Conservation (phyloP, 2,329 filamentous ascomycete species). For the Penicillium polonicum region DNA sequence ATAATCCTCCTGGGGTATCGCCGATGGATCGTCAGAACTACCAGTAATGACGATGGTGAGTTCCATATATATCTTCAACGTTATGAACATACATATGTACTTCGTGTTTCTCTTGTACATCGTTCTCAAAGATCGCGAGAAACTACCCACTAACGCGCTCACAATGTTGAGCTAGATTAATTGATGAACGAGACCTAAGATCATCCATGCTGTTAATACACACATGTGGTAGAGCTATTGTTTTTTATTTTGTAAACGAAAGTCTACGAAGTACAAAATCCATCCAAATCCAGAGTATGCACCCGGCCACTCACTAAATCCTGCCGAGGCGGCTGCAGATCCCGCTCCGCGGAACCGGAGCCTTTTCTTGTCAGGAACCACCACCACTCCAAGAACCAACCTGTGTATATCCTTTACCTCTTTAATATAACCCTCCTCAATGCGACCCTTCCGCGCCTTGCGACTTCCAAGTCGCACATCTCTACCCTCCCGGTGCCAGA, state of each 20-base stretch:
- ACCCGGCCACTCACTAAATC: background rate
- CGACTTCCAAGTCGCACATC: slow-evolving; percentile 19
- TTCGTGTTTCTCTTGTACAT: background rate
- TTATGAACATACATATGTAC: background rate
- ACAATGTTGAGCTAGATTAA: background rate
- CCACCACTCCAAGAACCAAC: slow-evolving; percentile 1
- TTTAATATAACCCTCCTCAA: slow-evolving; percentile 1
- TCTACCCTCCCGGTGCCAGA: background rate
- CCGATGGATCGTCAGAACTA: background rate
- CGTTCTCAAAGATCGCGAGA: background rate
- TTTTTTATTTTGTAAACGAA: fast-evolving
- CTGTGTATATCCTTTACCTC: background rate
- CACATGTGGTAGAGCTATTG: background rate
- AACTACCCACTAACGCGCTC: background rate
- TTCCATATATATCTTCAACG: background rate
- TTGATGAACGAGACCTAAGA: background rate
- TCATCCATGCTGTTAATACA: background rate
- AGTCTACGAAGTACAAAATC: background rate
- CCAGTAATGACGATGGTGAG: background rate
- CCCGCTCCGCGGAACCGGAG: slow-evolving; percentile 15
- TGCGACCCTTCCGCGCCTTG: slow-evolving; percentile 13
- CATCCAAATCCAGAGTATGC: background rate
- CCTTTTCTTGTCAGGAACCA: slow-evolving; percentile 6
- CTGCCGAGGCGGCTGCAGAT: slow-evolving; percentile 16
- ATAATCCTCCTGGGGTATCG: background rate